These are phyloP conservation scores for Nitzschia putrida DNA, from an alignment of 108 stramenopile species.

Conservation along the genomic window DNA sequence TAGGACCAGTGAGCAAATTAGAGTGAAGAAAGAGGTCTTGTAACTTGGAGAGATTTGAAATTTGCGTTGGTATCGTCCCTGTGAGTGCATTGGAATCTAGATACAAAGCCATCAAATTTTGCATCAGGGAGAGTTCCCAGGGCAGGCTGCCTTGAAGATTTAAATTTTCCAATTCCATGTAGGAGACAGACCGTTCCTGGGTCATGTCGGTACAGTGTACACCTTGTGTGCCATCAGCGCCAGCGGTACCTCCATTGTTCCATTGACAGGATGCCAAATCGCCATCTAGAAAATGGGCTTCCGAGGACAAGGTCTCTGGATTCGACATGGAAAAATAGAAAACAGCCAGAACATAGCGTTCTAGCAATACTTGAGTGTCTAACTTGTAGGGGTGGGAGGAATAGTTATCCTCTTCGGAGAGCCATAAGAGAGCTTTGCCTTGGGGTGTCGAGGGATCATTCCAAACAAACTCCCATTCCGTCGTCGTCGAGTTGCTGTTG, in stretches of 20 bases:
- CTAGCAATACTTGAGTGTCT: not conserved
- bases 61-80: slow-evolving; percentile 30
- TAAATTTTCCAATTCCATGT: not conserved
- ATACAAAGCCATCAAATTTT: not conserved
- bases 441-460: slow-evolving; percentile 5
- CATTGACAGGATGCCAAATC: not conserved
- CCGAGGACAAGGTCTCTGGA: not conserved
- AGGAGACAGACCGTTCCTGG: not conserved
- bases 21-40: not conserved
- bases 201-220: too few relatives aligned
- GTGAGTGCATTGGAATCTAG: slow-evolving; percentile 21
- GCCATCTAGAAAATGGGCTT: not conserved
- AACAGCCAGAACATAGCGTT: slow-evolving; percentile 10
- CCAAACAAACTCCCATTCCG: too few relatives aligned
- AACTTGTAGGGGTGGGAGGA: not conserved
- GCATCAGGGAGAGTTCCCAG: slow-evolving; percentile 9
- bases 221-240: too few relatives aligned
- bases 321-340: slow-evolving; percentile 2
- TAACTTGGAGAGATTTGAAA: not conserved
- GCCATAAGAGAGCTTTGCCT: not conserved
- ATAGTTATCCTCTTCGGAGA: not conserved
- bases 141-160: slow-evolving; percentile 6
- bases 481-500: not conserved
- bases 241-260: not conserved
- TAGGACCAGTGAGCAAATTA: not conserved